Conservation (phyloP, 1,284 basidiomycete genomes). For the Lignosus rhinocerotis region DNA sequence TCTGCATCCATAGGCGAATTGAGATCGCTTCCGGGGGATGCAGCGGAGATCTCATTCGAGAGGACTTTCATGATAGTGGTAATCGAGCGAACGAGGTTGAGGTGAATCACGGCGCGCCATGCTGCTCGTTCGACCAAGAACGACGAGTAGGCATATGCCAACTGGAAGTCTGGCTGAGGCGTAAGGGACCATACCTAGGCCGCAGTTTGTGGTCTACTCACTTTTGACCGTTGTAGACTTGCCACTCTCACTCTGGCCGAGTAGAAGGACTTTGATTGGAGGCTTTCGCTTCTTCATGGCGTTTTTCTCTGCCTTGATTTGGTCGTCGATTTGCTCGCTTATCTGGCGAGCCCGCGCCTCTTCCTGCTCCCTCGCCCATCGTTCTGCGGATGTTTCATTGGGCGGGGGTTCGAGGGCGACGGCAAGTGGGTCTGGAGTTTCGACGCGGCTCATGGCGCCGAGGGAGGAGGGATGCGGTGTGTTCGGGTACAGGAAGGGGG, state of each 20-base stretch:
- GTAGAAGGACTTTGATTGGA: slow-evolving; percentile 59
- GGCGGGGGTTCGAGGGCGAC: slow-evolving; percentile 56
- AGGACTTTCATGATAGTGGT: slow-evolving; percentile 53
- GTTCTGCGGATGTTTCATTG: slow-evolving; percentile 55
- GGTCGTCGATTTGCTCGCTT: slow-evolving; percentile 70
- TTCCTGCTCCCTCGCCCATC: slow-evolving; percentile 48
- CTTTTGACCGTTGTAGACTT: slow-evolving; percentile 71
- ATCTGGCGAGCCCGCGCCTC: slow-evolving; percentile 60
- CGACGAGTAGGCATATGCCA: slow-evolving; percentile 43
- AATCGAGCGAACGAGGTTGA: slow-evolving; percentile 63
- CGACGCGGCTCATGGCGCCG: slow-evolving; percentile 21
- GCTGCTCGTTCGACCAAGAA: slow-evolving; percentile 57
- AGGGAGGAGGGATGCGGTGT: neutral
- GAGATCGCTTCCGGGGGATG: neutral
- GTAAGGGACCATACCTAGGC: neutral
- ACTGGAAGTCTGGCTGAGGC: slow-evolving; percentile 38
- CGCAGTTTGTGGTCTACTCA: slow-evolving; percentile 32
- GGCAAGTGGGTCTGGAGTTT: slow-evolving; percentile 53
- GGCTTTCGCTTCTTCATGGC: slow-evolving; percentile 52
- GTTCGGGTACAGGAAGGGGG: neutral
- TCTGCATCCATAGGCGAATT: slow-evolving; percentile 13
- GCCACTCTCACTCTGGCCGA: slow-evolving; percentile 43
- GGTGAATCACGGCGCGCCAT: slow-evolving; percentile 63
- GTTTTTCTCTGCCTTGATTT: slow-evolving; percentile 54
- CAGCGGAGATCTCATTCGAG: slow-evolving; percentile 39